phyloP scores from a whole-genome alignment of 2,329 filamentous ascomycete species.

The Pseudopithomyces maydicus region DNA sequence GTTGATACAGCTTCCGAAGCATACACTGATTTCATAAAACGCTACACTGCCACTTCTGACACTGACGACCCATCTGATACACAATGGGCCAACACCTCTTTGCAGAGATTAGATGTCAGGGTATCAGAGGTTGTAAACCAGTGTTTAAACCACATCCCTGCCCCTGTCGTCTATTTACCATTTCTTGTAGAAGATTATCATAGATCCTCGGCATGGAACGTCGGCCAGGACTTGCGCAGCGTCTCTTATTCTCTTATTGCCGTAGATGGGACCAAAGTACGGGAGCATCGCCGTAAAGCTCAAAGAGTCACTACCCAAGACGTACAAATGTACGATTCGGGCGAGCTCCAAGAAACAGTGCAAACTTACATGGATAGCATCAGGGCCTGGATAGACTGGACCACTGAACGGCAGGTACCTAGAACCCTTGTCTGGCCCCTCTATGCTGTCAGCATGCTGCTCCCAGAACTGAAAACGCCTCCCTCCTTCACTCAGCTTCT shows the following conservation, averaged over 20 bases:
- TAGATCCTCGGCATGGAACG: slow-evolving; percentile 49
- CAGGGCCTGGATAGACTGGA: slow-evolving; percentile 22
- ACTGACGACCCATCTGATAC: slow-evolving; percentile 10
- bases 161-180: slow-evolving; percentile 64
- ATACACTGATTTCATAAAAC: slow-evolving; percentile 37
- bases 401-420: slow-evolving; percentile 12
- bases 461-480: slow-evolving; percentile 25
- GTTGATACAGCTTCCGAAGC: slow-evolving; percentile 19
- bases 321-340: slow-evolving; percentile 11
- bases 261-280: slow-evolving; percentile 18
- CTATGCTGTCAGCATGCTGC: slow-evolving; percentile 26
- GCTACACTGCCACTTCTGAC: slow-evolving; percentile 24
- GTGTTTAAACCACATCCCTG: slow-evolving; percentile 20
- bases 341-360: slow-evolving; percentile 4
- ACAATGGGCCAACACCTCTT: neutral
- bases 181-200: slow-evolving; percentile 59
- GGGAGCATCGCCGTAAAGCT: slow-evolving; percentile 48
- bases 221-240: slow-evolving; percentile 42
- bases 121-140: slow-evolving; percentile 40
- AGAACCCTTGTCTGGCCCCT: slow-evolving; percentile 30
- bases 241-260: slow-evolving; percentile 47
- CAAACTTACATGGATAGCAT: slow-evolving; percentile 21
- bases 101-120: slow-evolving; percentile 39
- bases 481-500: slow-evolving; percentile 21
- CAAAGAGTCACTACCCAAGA: slow-evolving; percentile 31